Evolutionary conservation across 2,329 filamentous ascomycete genomes (phyloP).

Genomic region (Epichloe coenophiala): DNA sequence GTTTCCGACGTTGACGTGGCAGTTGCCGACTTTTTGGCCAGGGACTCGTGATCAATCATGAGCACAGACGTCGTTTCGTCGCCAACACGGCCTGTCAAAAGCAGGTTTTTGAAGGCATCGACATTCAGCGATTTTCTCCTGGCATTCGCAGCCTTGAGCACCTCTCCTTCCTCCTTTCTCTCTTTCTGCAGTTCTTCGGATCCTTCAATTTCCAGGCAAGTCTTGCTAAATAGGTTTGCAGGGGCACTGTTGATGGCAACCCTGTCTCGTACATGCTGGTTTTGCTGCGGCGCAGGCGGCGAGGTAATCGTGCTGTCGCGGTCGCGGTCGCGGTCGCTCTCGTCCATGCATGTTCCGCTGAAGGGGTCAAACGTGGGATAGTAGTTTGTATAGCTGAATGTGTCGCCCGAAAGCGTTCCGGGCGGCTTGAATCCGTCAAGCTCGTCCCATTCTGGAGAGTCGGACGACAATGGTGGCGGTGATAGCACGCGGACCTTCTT

Average conservation of each 20-base stretch:
- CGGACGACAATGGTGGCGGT: conserved; percentile 46
- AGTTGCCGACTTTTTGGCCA: background rate
- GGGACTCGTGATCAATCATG: background rate
- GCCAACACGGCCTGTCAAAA: conserved; percentile 57
- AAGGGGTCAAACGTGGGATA: conserved; percentile 17
- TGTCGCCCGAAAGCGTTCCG: conserved; percentile 14
- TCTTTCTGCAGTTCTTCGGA: conserved; percentile 18
- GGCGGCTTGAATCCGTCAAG: conserved; percentile 17
- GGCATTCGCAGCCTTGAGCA: conserved; percentile 19
- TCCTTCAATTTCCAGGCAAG: conserved; percentile 36
- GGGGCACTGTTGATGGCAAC: conserved; percentile 6
- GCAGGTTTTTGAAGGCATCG: conserved; percentile 60
- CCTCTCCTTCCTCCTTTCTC: conserved; percentile 17
- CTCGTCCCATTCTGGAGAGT: conserved; percentile 27
- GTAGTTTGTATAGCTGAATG: conserved; percentile 7
- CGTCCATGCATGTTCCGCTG: conserved; percentile 13
- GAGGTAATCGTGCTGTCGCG: too few relatives aligned
- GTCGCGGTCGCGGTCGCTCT: conserved; percentile 17
- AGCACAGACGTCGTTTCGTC: conserved; percentile 3
- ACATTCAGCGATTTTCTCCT: conserved; percentile 50
- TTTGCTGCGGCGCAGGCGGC: conserved; percentile 4
- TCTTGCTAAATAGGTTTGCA: conserved; percentile 39
- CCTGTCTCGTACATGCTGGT: background rate
- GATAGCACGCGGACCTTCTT: conserved; percentile 58
- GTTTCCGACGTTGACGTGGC: background rate